Conservation (phyloP, 108 stramenopile genomes). For the Mediolabrus comicus region DNA sequence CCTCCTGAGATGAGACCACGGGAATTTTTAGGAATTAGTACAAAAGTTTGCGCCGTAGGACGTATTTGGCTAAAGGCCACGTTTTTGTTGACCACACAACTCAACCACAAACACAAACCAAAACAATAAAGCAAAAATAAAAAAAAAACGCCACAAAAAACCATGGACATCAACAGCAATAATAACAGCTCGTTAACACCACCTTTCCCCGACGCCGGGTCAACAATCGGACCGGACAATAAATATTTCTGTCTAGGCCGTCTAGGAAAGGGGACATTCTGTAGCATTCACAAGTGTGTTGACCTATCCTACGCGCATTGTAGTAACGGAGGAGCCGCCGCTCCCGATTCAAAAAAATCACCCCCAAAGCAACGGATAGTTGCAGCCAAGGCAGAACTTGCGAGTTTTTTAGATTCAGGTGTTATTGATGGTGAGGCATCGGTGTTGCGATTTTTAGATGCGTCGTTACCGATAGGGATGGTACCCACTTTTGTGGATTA, state of each 20-base stretch:
- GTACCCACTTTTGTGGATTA: constrained; percentile 80
- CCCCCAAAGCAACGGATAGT: constrained; percentile 48
- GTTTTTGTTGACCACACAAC: too few relatives aligned
- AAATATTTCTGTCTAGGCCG: constrained; percentile 73
- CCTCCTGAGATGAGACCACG: too few relatives aligned
- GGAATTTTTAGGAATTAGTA: too few relatives aligned
- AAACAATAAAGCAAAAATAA: too few relatives aligned
- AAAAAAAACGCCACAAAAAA: too few relatives aligned
- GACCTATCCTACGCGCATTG: constrained; percentile 56
- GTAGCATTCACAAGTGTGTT: constrained; percentile 84
- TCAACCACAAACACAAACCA: too few relatives aligned
- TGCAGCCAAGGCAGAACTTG: constrained; percentile 84
- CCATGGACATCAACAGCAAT: neutral
- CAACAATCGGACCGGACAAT: constrained; percentile 51
- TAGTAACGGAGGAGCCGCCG: neutral
- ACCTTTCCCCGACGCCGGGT: constrained; percentile 68
- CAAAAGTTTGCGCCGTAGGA: too few relatives aligned
- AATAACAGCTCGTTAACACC: constrained; percentile 1
- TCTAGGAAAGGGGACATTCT: constrained; percentile 84
- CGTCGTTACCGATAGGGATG: constrained; percentile 43
- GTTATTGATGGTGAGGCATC: constrained; percentile 80
- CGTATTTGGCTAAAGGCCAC: too few relatives aligned
- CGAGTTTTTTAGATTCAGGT: constrained; percentile 74
- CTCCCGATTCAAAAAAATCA: neutral
- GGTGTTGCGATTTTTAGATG: constrained; percentile 65